phyloP scores from a whole-genome alignment of 305 asterid genomes.

The Striga hermonthica region DNA sequence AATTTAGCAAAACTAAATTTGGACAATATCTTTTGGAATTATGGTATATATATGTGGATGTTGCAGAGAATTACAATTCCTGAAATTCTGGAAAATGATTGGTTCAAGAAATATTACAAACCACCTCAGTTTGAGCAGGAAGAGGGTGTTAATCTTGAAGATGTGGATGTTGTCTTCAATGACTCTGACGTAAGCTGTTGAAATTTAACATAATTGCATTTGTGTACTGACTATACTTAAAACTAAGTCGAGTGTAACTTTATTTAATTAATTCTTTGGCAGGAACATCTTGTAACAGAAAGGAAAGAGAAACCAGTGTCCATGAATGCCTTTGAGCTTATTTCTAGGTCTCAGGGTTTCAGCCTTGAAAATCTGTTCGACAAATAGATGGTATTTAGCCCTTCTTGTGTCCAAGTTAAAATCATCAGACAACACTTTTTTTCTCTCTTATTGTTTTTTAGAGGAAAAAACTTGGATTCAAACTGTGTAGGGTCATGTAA shows the following conservation, averaged over 20 bases:
- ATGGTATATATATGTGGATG: slow-evolving; percentile 16
- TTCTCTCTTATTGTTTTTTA: neutral
- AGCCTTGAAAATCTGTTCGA: slow-evolving; percentile 73
- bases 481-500: slow-evolving; percentile 49
- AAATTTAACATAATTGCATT: neutral
- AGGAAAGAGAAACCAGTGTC: slow-evolving; percentile 76
- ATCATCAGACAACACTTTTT: slow-evolving; percentile 3
- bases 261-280: slow-evolving; percentile 25
- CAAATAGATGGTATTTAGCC: slow-evolving; percentile 48
- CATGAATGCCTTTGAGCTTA: slow-evolving; percentile 83
- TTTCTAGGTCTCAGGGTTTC: slow-evolving; percentile 73
- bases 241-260: neutral
- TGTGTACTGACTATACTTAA: neutral
- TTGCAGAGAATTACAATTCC: slow-evolving; percentile 67
- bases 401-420: slow-evolving; percentile 5
- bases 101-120: slow-evolving; percentile 74
- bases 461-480: slow-evolving; percentile 10
- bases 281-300: slow-evolving; percentile 71
- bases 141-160: slow-evolving; percentile 66
- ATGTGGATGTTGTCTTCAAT: slow-evolving; percentile 69
- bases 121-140: slow-evolving; percentile 66
- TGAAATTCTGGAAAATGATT: slow-evolving; percentile 64
- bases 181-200: slow-evolving; percentile 47
- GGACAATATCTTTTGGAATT: neutral
- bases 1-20: no score